These are phyloP conservation scores for Aspergillus ochraceus DNA, from an alignment of 2,329 filamentous ascomycete species.

Conservation along the genomic window DNA sequence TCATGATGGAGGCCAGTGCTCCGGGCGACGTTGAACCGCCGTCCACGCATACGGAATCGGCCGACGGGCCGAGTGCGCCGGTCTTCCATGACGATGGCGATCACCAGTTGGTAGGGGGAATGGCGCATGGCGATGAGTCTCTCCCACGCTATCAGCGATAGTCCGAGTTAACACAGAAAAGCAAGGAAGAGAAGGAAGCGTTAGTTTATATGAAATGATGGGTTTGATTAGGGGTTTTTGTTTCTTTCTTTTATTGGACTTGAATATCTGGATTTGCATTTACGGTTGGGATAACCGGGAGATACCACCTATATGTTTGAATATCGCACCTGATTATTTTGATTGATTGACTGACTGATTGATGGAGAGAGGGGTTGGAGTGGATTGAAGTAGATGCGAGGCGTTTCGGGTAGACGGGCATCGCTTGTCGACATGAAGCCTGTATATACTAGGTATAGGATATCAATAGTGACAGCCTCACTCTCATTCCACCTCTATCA, in stretches of 20 bases:
- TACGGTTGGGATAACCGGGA: slow-evolving; percentile 29
- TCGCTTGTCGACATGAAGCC: neutral
- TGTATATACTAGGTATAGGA: neutral
- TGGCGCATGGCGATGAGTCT: slow-evolving; percentile 39
- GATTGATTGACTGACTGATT: neutral
- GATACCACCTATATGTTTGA: slow-evolving; percentile 32
- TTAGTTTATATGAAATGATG: neutral
- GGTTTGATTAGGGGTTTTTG: slow-evolving; percentile 8
- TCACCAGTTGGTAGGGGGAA: slow-evolving; percentile 45
- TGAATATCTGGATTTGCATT: slow-evolving; percentile 10
- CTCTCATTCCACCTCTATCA: too few relatives aligned
- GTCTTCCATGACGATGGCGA: slow-evolving; percentile 60
- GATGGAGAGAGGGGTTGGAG: neutral
- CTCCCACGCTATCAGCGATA: slow-evolving; percentile 48
- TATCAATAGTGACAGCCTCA: too few relatives aligned
- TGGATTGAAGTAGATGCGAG: neutral
- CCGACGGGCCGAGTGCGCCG: slow-evolving; percentile 56
- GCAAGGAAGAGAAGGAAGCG: neutral
- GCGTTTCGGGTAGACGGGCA: neutral
- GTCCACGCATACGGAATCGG: slow-evolving; percentile 2
- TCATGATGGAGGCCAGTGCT: slow-evolving; percentile 65
- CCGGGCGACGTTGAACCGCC: slow-evolving; percentile 41
- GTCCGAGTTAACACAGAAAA: neutral
- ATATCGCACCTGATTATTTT: slow-evolving; percentile 8
- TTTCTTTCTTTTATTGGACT: slow-evolving; percentile 16